phyloP scores from a whole-genome alignment of 768 basidiomycete species.

The Mycena alexandri region DNA sequence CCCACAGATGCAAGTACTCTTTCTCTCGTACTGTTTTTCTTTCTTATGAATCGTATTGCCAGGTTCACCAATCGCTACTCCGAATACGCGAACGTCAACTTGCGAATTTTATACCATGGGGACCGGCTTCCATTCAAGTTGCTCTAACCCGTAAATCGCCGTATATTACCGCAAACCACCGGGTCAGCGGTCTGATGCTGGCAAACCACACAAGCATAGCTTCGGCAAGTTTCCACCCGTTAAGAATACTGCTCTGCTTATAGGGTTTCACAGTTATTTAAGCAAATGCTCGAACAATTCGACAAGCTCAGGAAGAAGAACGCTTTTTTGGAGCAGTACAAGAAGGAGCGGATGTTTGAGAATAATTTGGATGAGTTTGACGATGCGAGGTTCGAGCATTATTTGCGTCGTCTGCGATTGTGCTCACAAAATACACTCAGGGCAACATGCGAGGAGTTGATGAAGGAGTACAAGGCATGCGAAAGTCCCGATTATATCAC shows the following conservation, averaged over 20 bases:
- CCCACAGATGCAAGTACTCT: conserved; percentile 86
- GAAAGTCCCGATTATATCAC: conserved; percentile 96
- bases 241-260: background rate
- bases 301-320: conserved; percentile 88
- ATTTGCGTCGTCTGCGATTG: background rate
- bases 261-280: conserved; percentile 77
- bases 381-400: conserved; percentile 81
- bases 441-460: conserved; percentile 86
- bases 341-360: conserved; percentile 96
- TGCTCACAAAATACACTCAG: conserved; percentile 50
- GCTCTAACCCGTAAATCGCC: conserved; percentile 93
- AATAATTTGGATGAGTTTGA: conserved; percentile 96
- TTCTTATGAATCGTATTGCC: conserved; percentile 17
- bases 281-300: conserved; percentile 96
- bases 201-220: conserved; percentile 99
- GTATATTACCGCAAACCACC: conserved; percentile 88
- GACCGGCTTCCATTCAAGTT: conserved; percentile 97
- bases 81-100: conserved; percentile 97
- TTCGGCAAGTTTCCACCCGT: conserved; percentile 68
- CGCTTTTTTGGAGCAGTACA: conserved; percentile 97
- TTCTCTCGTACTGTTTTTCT: background rate
- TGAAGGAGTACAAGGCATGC: conserved; percentile 96
- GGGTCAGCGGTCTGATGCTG: conserved; percentile 98
- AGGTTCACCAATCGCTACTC: conserved; percentile 98
- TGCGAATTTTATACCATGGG: conserved; percentile 99